phyloP scores from a whole-genome alignment of 345 rosid genomes.

The Leavenworthia alabamica region DNA sequence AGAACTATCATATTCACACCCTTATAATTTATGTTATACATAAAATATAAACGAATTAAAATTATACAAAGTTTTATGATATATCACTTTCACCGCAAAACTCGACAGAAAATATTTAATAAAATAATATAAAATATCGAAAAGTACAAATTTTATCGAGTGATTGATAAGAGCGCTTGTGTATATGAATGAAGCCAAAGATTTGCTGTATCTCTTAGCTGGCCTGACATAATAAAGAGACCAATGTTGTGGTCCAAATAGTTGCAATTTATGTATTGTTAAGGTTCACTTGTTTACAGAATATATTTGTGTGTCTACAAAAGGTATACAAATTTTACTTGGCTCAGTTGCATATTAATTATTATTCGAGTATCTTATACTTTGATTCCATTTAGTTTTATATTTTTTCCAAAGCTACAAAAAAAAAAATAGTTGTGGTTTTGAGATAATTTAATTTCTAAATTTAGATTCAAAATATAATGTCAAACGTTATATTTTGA shows the following conservation, averaged over 20 bases:
- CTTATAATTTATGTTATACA: too few species aligned
- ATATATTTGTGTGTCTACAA: conserved; percentile 17
- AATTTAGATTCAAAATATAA: too few species aligned
- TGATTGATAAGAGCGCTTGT: conserved; percentile 21
- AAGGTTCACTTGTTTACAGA: conserved; percentile 19
- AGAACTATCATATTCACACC: too few species aligned
- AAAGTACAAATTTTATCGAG: neutral
- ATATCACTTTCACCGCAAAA: neutral
- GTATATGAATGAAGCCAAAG: conserved; percentile 19
- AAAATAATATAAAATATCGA: neutral
- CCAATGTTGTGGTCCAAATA: conserved; percentile 16
- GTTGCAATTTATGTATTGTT: neutral
- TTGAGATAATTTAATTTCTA: too few species aligned
- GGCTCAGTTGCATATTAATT: neutral
- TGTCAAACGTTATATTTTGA: too few species aligned
- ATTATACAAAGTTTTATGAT: neutral
- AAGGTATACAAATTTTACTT: conserved; percentile 5
- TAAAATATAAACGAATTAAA: too few species aligned
- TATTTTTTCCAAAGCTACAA: neutral
- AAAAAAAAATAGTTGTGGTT: too few species aligned
- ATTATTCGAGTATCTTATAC: conserved; percentile 7
- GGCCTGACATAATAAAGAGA: conserved; percentile 22
- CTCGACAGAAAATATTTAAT: neutral
- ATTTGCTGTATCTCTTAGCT: conserved; percentile 27
- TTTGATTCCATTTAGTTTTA: neutral